Conservation (phyloP, 495 filamentous ascomycete genomes). For the Aspergillus funiculosus region DNA sequence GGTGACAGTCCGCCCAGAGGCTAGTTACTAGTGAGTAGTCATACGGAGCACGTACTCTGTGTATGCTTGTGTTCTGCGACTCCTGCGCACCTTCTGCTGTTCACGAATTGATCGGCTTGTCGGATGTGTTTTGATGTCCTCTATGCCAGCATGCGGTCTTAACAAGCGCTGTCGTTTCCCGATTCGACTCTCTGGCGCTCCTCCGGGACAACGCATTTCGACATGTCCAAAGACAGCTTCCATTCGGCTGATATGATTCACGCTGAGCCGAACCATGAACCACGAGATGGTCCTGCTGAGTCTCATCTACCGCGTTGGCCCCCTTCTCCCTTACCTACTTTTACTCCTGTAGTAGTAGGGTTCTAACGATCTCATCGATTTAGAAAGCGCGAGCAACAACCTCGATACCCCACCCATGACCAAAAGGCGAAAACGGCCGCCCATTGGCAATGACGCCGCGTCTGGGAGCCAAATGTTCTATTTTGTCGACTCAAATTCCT, state of each 20-base stretch:
- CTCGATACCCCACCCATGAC: slow-evolving; percentile 17
- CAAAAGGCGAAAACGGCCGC: slow-evolving; percentile 24
- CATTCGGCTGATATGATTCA: slow-evolving; percentile 16
- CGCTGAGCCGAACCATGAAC: slow-evolving; percentile 5
- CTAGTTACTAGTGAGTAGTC: too few relatives aligned
- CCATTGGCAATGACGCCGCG: slow-evolving; percentile 17
- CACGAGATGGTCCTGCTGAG: slow-evolving; percentile 6
- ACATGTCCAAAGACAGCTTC: slow-evolving; percentile 28
- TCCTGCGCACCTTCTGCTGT: too few relatives aligned
- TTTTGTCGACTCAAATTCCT: slow-evolving; percentile 42
- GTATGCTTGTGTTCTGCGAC: too few relatives aligned
- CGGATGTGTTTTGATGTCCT: too few relatives aligned
- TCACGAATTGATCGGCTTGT: too few relatives aligned
- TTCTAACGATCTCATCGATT: slow-evolving; percentile 6
- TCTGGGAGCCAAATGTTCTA: slow-evolving; percentile 37
- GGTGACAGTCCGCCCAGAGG: too few relatives aligned
- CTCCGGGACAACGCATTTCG: slow-evolving; percentile 9
- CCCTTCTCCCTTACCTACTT: not conserved
- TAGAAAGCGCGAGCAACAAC: slow-evolving; percentile 21
- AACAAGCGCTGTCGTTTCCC: too few relatives aligned
- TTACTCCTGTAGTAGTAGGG: too few relatives aligned
- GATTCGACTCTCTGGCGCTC: too few relatives aligned
- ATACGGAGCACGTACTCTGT: too few relatives aligned
- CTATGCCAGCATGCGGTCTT: slow-evolving; percentile 31
- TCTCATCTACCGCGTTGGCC: slow-evolving; percentile 15